phyloP scores from a whole-genome alignment of 202 grass and related monocot species.

The Miscanthus sacchariflorus region DNA sequence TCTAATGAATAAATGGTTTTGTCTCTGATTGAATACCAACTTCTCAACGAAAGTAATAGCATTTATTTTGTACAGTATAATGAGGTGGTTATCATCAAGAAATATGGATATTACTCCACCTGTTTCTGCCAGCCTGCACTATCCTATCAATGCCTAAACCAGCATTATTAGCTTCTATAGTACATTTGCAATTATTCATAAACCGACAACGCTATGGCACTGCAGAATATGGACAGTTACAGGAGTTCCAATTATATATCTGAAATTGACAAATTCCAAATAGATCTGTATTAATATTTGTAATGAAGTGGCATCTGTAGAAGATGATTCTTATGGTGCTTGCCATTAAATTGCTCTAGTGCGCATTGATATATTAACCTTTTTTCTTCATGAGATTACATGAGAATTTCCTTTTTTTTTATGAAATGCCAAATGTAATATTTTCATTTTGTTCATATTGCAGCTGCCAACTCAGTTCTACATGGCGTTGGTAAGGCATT shows the following conservation, averaged over 20 bases:
- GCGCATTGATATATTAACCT: constrained; percentile 11
- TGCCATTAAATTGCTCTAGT: constrained; percentile 14
- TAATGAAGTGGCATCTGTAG: constrained; percentile 22
- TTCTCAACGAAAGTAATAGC: not conserved
- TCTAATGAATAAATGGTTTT: constrained; percentile 6
- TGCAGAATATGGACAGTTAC: constrained; percentile 1
- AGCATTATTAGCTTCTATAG: constrained; percentile 15
- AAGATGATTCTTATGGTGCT: not conserved
- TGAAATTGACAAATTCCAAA: not conserved
- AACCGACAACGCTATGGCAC: not conserved
- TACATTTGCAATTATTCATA: not conserved
- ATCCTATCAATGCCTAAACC: not conserved
- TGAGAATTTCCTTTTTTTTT: constrained; percentile 19
- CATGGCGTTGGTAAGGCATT: constrained; percentile 80
- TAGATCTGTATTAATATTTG: not conserved
- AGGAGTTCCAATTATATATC: constrained; percentile 8
- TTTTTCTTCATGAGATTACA: not conserved
- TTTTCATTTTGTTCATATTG: constrained; percentile 44
- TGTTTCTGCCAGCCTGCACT: constrained; percentile 29
- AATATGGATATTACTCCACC: constrained; percentile 18
- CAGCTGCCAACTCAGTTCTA: constrained; percentile 99
- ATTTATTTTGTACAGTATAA: constrained; percentile 5
- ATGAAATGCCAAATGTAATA: constrained; percentile 32
- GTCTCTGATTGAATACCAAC: constrained; percentile 3
- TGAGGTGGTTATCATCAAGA: constrained; percentile 12